A percentile compares a stretch with the other conserved stretches of the same genome.
Conservation (phyloP, 129 eudicot genomes). For the Centella asiatica region DNA sequence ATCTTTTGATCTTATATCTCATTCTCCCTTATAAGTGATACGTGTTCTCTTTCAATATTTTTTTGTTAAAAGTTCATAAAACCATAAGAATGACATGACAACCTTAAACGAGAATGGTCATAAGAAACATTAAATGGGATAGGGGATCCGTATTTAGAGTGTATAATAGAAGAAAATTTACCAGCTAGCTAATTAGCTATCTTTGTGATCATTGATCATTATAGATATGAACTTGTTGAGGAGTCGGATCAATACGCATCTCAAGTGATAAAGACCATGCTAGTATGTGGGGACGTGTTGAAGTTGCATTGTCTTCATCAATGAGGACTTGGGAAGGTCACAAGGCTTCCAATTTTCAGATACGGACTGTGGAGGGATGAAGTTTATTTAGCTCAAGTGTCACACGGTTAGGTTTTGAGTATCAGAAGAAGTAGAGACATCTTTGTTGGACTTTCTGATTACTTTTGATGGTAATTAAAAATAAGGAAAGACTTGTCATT, state of each 20-base stretch:
- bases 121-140: background rate
- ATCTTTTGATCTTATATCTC: no score
- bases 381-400: background rate
- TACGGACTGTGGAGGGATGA: background rate
- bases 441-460: background rate
- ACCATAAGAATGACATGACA: no score
- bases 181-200: background rate
- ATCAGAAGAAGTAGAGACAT: constrained; percentile 1
- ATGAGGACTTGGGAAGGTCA: background rate
- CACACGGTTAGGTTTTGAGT: constrained; percentile 1
- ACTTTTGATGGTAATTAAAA: background rate
- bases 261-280: background rate
- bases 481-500: background rate
- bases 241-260: background rate
- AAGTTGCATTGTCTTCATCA: background rate
- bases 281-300: background rate
- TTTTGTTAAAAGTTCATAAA: no score
- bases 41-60: no score
- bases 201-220: background rate
- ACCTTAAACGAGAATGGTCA: no score
- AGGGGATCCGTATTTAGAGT: background rate
- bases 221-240: background rate
- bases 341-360: background rate
- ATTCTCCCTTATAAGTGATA: no score
- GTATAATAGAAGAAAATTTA: background rate